Percentiles rank a stretch among this genome's conserved stretches.
These are phyloP conservation scores for Hebeloma cylindrosporum DNA, from an alignment of 768 basidiomycete species.

Conservation along the genomic window DNA sequence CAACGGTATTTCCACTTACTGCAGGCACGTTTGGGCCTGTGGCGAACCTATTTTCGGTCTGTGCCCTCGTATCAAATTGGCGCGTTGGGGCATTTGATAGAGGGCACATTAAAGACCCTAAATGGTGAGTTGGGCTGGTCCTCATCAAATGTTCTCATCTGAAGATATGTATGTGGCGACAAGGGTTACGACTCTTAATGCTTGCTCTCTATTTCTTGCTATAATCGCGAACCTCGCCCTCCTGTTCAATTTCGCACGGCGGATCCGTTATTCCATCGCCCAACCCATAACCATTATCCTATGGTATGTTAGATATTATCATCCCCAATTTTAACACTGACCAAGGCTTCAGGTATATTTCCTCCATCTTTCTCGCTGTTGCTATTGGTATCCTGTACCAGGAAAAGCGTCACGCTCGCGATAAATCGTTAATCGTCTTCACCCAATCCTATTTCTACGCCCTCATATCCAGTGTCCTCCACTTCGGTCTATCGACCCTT, in stretches of 20 bases:
- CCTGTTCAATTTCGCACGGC: conserved; percentile 38
- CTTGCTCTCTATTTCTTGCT: conserved; percentile 32
- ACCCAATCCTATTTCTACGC: conserved; percentile 42
- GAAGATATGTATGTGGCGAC: neutral
- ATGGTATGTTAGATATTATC: conserved; percentile 28
- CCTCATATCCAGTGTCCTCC: conserved; percentile 31
- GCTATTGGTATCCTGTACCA: conserved; percentile 31
- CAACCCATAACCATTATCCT: conserved; percentile 37
- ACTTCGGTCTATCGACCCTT: conserved; percentile 30
- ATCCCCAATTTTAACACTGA: neutral
- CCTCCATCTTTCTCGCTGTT: conserved; percentile 34
- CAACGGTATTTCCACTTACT: conserved; percentile 40
- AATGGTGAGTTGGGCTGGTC: conserved; percentile 28
- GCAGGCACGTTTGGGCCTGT: conserved; percentile 43
- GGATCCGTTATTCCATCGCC: conserved; percentile 34
- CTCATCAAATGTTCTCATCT: neutral
- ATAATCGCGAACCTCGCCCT: conserved; percentile 36
- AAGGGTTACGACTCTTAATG: conserved; percentile 35
- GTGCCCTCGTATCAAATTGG: conserved; percentile 38
- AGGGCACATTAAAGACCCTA: conserved; percentile 28
- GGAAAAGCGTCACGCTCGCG: conserved; percentile 7
- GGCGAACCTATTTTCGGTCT: conserved; percentile 39
- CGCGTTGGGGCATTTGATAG: conserved; percentile 22
- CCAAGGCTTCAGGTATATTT: conserved; percentile 32
- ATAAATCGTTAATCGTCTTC: conserved; percentile 19